These are phyloP conservation scores for Coelastrella sp. DNA, from an alignment of 139 green algal genomes.

Conservation along the genomic window DNA sequence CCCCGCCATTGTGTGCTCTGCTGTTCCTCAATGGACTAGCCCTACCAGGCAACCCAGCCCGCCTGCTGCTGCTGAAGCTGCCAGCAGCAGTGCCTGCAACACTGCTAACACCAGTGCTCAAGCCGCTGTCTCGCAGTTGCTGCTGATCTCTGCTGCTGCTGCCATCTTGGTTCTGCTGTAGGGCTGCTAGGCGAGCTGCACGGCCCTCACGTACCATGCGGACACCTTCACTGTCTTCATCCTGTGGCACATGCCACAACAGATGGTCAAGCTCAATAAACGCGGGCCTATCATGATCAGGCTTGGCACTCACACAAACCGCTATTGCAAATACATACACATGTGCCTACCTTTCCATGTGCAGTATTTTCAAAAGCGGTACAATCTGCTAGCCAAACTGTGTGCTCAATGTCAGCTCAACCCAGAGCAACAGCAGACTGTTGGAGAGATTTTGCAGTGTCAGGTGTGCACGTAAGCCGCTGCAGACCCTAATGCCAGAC, in stretches of 20 bases:
- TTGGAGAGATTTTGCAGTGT: no score
- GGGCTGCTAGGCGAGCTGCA: constrained; percentile 17
- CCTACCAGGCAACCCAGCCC: constrained; percentile 1
- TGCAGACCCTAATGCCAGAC: no score
- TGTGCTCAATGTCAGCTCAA: no score
- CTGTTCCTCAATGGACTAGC: not conserved
- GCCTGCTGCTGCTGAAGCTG: constrained; percentile 1
- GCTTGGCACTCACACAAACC: no score
- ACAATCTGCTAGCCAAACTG: no score
- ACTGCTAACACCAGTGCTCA: not conserved
- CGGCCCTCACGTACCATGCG: constrained; percentile 35
- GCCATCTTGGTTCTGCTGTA: constrained; percentile 26
- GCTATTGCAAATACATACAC: no score
- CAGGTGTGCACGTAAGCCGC: no score
- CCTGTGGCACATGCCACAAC: not conserved
- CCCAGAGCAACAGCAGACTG: no score
- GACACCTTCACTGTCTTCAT: constrained; percentile 24
- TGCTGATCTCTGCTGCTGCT: constrained; percentile 23
- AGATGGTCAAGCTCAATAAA: no score
- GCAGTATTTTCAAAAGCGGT: no score
- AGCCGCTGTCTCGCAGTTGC: not conserved
- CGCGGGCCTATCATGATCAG: no score
- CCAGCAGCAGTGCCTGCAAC: not conserved
- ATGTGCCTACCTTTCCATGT: no score
- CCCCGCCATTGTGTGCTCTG: not conserved